Percentiles rank a stretch among this genome's conserved stretches.
Conservation (phyloP, 2,329 filamentous ascomycete genomes). For the Trichophyton schoenleinii region DNA sequence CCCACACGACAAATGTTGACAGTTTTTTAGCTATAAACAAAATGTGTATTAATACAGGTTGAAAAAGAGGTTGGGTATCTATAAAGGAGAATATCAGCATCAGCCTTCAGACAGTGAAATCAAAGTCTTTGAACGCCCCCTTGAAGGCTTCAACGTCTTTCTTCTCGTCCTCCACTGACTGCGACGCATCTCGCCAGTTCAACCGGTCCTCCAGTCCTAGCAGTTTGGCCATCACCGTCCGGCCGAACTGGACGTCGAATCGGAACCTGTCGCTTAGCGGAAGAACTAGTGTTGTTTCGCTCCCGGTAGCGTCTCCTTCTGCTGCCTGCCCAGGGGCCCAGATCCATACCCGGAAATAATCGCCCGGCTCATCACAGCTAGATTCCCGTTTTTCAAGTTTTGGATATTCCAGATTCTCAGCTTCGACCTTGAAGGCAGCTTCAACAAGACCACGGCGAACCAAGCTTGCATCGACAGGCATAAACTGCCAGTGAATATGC, state of each 20-base stretch:
- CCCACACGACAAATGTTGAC: neutral
- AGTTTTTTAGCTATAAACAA: neutral
- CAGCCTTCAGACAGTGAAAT: constrained; percentile 52
- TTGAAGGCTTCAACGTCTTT: constrained; percentile 69
- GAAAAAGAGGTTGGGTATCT: neutral
- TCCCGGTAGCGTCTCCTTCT: constrained; percentile 3
- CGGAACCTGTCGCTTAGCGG: constrained; percentile 56
- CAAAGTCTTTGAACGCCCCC: constrained; percentile 68
- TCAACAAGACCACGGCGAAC: constrained; percentile 66
- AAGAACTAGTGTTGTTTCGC: constrained; percentile 59
- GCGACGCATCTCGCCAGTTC: constrained; percentile 73
- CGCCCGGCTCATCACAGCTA: constrained; percentile 31
- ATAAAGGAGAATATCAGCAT: neutral
- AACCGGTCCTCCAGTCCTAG: constrained; percentile 65
- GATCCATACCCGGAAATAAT: constrained; percentile 76
- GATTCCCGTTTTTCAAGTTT: constrained; percentile 36
- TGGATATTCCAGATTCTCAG: constrained; percentile 57
- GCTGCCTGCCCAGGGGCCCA: constrained; percentile 40
- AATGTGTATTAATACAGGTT: neutral
- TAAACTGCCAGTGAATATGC: constrained; percentile 87
- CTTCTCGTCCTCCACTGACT: constrained; percentile 65
- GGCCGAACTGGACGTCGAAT: constrained; percentile 84
- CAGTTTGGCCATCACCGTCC: constrained; percentile 77
- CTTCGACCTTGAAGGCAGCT: constrained; percentile 77
- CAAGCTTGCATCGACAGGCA: constrained; percentile 59